A percentile compares a stretch with the other conserved stretches of the same genome.
Conservation (phyloP, 2,329 filamentous ascomycete genomes). For the Aureobasidium pullulans region DNA sequence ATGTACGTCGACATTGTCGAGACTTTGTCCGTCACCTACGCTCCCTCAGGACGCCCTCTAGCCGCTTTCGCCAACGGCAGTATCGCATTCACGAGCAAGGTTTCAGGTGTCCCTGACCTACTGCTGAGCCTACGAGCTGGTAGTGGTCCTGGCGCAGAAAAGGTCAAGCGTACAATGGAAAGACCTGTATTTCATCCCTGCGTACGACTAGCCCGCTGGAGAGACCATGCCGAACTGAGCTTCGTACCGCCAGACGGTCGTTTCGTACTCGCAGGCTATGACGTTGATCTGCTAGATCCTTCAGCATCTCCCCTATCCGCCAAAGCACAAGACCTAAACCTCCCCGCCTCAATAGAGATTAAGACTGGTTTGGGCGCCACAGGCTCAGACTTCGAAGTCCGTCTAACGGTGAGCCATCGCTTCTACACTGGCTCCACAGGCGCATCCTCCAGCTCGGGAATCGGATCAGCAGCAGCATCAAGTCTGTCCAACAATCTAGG, state of each 20-base stretch:
- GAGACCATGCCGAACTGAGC: slow-evolving; percentile 81
- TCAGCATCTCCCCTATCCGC: slow-evolving; percentile 22
- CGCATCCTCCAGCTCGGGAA: background rate
- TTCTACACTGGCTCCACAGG: slow-evolving; percentile 25
- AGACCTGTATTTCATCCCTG: slow-evolving; percentile 95
- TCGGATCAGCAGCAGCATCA: background rate
- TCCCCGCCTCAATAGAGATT: slow-evolving; percentile 77
- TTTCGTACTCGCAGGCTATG: slow-evolving; percentile 89
- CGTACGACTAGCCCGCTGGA: slow-evolving; percentile 83
- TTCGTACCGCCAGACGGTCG: slow-evolving; percentile 93
- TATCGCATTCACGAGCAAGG: slow-evolving; percentile 89
- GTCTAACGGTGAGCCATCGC: slow-evolving; percentile 58
- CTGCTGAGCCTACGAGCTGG: slow-evolving; percentile 64
- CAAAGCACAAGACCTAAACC: slow-evolving; percentile 55
- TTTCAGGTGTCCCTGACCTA: slow-evolving; percentile 91
- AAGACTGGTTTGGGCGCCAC: slow-evolving; percentile 67
- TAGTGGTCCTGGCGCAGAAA: slow-evolving; percentile 58
- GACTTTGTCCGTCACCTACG: slow-evolving; percentile 76
- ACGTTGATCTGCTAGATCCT: slow-evolving; percentile 79
- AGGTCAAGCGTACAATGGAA: slow-evolving; percentile 54
- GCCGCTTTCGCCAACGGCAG: slow-evolving; percentile 84
- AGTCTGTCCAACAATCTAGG: slow-evolving; percentile 14
- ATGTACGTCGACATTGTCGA: slow-evolving; percentile 95
- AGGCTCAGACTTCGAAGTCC: slow-evolving; percentile 83
- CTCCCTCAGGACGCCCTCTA: slow-evolving; percentile 80